Evolutionary conservation across 106 monocot species (phyloP).

Genomic region (Amphibolis antarctica): DNA sequence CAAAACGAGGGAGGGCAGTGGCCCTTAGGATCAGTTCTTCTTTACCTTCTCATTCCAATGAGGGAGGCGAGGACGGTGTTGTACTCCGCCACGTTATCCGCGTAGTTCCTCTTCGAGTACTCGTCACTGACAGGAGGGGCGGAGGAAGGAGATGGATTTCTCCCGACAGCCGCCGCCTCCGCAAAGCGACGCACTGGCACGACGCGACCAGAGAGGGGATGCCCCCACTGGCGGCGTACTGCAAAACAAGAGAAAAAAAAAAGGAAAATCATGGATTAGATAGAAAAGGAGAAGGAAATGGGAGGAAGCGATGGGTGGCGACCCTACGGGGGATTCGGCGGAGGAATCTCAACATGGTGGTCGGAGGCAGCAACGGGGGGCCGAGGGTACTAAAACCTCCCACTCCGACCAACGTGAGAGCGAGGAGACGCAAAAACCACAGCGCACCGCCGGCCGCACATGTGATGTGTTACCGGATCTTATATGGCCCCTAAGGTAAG

Average conservation of each 20-base stretch:
- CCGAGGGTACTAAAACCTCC: neutral
- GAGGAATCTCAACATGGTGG: conserved; percentile 6
- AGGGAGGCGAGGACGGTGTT: conserved; percentile 80
- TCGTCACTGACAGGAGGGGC: conserved; percentile 16
- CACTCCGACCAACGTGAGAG: too few relatives aligned
- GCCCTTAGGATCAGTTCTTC: neutral
- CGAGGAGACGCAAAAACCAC: too few relatives aligned
- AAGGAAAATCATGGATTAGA: neutral
- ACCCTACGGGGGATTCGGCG: neutral
- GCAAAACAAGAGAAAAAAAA: neutral
- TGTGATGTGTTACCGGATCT: too few relatives aligned
- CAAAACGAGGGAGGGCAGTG: neutral
- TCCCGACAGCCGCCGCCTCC: neutral
- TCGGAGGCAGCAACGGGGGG: neutral
- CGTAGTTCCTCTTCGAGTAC: conserved; percentile 68
- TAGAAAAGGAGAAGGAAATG: neutral
- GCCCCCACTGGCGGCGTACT: neutral
- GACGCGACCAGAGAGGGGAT: neutral
- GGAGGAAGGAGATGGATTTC: neutral
- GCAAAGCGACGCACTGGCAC: neutral
- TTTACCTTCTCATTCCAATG: conserved; percentile 59
- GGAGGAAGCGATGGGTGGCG: neutral
- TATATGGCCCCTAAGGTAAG: too few relatives aligned
- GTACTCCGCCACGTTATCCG: conserved; percentile 80
- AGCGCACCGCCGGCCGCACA: too few relatives aligned